These are phyloP conservation scores for Scheffersomyces lignicola DNA, from an alignment of 1,139 yeast species.

Conservation along the genomic window DNA sequence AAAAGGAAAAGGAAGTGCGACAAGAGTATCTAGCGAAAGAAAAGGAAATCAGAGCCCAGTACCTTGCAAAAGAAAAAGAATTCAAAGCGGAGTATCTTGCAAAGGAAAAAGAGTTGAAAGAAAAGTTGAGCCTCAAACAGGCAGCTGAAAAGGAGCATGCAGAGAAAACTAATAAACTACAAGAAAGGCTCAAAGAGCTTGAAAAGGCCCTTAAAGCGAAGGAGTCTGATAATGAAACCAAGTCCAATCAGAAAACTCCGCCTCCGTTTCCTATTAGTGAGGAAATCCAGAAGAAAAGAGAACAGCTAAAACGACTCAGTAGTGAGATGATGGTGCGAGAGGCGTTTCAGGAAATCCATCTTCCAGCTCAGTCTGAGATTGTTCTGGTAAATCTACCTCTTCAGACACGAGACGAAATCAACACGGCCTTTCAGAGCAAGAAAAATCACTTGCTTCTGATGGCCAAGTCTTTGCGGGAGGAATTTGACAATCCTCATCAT, in stretches of 20 bases:
- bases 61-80: too few relatives aligned
- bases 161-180: conserved; percentile 5
- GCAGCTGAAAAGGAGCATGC: conserved; percentile 4
- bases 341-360: conserved; percentile 10
- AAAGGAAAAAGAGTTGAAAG: conserved; percentile 4
- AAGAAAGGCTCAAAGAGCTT: conserved; percentile 7
- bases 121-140: too few relatives aligned
- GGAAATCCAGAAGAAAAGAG: conserved; percentile 16
- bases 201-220: conserved; percentile 6
- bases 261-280: background rate
- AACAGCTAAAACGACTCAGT: conserved; percentile 20
- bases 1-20: background rate
- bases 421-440: conserved; percentile 16
- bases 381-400: conserved; percentile 6
- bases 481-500: conserved; percentile 21
- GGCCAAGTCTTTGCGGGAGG: conserved; percentile 27
- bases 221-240: conserved; percentile 12
- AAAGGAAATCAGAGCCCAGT: too few relatives aligned
- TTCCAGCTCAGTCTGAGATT: conserved; percentile 6
- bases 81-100: too few relatives aligned
- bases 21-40: too few relatives aligned
- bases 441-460: conserved; percentile 32
- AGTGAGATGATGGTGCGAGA: conserved; percentile 20
- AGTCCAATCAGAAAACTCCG: conserved; percentile 2
- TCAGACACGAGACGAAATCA: conserved; percentile 20